A percentile compares a stretch with the other conserved stretches of the same genome.
These are phyloP conservation scores for Torulaspora quercuum DNA, from an alignment of 805 yeast species.

Conservation along the genomic window DNA sequence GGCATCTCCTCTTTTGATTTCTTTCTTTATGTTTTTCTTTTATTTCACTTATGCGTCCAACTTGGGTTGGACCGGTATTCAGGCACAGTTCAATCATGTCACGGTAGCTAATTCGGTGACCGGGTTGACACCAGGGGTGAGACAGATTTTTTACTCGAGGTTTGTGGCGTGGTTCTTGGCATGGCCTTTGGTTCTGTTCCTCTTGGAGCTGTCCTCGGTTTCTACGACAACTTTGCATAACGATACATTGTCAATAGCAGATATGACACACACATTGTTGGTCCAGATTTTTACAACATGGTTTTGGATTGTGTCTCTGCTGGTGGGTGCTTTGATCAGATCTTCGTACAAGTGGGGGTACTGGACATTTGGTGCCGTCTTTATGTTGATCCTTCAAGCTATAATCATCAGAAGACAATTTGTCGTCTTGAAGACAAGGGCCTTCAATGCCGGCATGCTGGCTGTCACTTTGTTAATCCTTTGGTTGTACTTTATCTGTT, in stretches of 20 bases:
- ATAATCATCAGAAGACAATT: slow-evolving; percentile 35
- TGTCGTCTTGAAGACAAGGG: slow-evolving; percentile 16
- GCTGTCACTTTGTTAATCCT: slow-evolving; percentile 37
- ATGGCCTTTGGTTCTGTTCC: slow-evolving; percentile 42
- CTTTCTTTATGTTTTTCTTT: slow-evolving; percentile 39
- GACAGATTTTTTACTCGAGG: slow-evolving; percentile 46
- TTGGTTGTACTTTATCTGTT: slow-evolving; percentile 43
- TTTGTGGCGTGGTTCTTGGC: slow-evolving; percentile 46
- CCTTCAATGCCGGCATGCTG: slow-evolving; percentile 15
- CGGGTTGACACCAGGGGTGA: slow-evolving; percentile 28
- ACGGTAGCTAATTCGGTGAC: slow-evolving; percentile 27
- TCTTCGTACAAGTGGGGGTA: slow-evolving; percentile 69
- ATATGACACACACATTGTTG: slow-evolving; percentile 32
- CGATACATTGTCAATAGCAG: slow-evolving; percentile 15
- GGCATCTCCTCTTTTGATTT: slow-evolving; percentile 36
- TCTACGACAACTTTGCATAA: slow-evolving; percentile 10
- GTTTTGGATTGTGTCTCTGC: slow-evolving; percentile 50
- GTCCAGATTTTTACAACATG: slow-evolving; percentile 45
- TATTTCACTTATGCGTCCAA: slow-evolving; percentile 47
- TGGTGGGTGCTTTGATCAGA: slow-evolving; percentile 53
- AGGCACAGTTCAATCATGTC: slow-evolving; percentile 42
- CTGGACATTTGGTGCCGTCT: slow-evolving; percentile 51
- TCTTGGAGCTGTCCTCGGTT: slow-evolving; percentile 22
- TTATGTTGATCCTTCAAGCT: slow-evolving; percentile 41
- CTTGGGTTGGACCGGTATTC: slow-evolving; percentile 43